phyloP scores from a whole-genome alignment of 495 filamentous ascomycete species.

The Staphylotrichum tortipilum region DNA sequence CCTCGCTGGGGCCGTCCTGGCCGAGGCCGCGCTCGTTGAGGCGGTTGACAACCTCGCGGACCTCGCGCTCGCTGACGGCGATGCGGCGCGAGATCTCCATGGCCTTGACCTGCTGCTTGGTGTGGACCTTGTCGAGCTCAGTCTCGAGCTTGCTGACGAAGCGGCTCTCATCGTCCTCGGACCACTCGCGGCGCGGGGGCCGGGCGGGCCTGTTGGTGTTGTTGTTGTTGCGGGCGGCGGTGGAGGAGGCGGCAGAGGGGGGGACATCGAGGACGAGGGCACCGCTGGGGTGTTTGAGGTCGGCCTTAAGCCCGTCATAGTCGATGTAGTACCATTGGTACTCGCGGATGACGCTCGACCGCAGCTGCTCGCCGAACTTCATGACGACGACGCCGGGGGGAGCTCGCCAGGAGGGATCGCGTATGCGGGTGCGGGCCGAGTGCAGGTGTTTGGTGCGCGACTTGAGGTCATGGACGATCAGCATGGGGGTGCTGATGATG shows the following conservation, averaged over 20 bases:
- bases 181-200: conserved; percentile 56
- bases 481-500: too few species aligned
- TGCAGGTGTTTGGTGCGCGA: conserved; percentile 27
- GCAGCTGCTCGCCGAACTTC: conserved; percentile 96
- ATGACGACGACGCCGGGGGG: conserved; percentile 39
- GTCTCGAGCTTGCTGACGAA: conserved; percentile 82
- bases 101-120: conserved; percentile 91
- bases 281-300: conserved; percentile 69
- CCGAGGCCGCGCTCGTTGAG: conserved; percentile 49
- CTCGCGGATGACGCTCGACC: conserved; percentile 85
- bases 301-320: conserved; percentile 86
- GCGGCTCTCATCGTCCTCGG: conserved; percentile 79
- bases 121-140: conserved; percentile 94
- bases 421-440: conserved; percentile 15
- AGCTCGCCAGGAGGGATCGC: conserved; percentile 22
- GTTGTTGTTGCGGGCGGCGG: too few species aligned
- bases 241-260: conserved; percentile 28
- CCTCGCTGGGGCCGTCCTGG: conserved; percentile 62
- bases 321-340: conserved; percentile 96
- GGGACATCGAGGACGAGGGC: too few species aligned
- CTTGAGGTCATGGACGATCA: conserved; percentile 43
- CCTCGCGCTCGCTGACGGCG: conserved; percentile 74
- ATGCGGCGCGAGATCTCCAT: conserved; percentile 90
- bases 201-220: conserved; percentile 14
- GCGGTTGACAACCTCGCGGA: conserved; percentile 72